Conservation (phyloP, 1,284 basidiomycete genomes). For the Ceratobasidium sp. region DNA sequence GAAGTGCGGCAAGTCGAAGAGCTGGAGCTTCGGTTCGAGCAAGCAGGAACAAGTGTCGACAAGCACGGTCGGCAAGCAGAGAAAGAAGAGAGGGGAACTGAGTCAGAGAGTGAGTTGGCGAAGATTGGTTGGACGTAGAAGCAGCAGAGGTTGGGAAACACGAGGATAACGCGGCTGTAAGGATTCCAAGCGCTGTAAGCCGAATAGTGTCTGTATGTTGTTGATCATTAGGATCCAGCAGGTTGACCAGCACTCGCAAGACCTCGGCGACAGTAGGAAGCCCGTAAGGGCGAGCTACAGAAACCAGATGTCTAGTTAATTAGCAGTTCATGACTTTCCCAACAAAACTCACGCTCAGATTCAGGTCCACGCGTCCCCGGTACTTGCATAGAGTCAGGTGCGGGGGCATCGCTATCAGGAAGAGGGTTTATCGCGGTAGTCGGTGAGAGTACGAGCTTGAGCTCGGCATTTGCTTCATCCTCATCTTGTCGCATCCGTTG, state of each 20-base stretch:
- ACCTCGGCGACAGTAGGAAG: slow-evolving; percentile 94
- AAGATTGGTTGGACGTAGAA: slow-evolving; percentile 64
- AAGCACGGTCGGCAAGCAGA: slow-evolving; percentile 87
- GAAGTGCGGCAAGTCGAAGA: slow-evolving; percentile 82
- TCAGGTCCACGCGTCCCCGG: slow-evolving; percentile 48
- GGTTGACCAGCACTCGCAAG: slow-evolving; percentile 92
- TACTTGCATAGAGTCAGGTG: slow-evolving; percentile 35
- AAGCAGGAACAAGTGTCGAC: slow-evolving; percentile 95
- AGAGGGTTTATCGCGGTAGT: slow-evolving; percentile 33
- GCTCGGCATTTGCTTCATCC: slow-evolving; percentile 30
- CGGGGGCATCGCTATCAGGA: slow-evolving; percentile 6
- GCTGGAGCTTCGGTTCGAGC: slow-evolving; percentile 87
- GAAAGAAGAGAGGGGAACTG: slow-evolving; percentile 77
- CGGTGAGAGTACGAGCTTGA: slow-evolving; percentile 30
- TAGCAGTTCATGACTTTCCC: slow-evolving; percentile 34
- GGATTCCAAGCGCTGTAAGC: slow-evolving; percentile 85
- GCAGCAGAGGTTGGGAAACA: background rate
- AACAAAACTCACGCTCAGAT: slow-evolving; percentile 59
- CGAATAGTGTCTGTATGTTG: slow-evolving; percentile 98
- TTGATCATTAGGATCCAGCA: slow-evolving; percentile 93
- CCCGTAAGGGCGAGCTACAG: slow-evolving; percentile 68
- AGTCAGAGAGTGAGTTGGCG: slow-evolving; percentile 74
- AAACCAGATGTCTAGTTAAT: slow-evolving; percentile 41
- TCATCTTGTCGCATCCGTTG: slow-evolving; percentile 60
- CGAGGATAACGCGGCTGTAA: slow-evolving; percentile 79